These are phyloP conservation scores for Prototheca wickerhamii DNA, from an alignment of 163 green algal species.

Conservation along the genomic window DNA sequence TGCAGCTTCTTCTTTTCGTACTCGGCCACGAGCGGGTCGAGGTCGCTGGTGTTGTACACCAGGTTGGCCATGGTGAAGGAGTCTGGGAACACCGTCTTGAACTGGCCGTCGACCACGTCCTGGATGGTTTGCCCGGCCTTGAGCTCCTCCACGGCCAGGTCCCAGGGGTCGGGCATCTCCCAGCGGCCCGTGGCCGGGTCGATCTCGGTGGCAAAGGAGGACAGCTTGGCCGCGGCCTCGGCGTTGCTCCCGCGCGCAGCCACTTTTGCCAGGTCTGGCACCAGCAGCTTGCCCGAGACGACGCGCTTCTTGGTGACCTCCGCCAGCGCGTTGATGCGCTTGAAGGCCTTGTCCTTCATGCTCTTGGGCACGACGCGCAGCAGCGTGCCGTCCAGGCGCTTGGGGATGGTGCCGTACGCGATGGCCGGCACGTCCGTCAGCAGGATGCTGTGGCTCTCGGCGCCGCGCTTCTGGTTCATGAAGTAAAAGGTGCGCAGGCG, in stretches of 20 bases:
- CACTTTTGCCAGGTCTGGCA: neutral
- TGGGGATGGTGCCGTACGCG: conserved; percentile 19
- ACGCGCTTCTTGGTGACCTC: too few species aligned
- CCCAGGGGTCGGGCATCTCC: conserved; percentile 32
- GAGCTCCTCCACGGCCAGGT: conserved; percentile 13
- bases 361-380: conserved; percentile 20
- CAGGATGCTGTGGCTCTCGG: conserved; percentile 47
- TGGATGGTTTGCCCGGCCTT: neutral
- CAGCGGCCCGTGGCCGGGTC: conserved; percentile 7
- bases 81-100: too few species aligned
- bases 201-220: neutral
- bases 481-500: conserved; percentile 46
- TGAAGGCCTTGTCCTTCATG: conserved; percentile 12
- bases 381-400: conserved; percentile 15
- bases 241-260: neutral
- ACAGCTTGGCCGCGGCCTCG: neutral
- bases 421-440: conserved; percentile 45
- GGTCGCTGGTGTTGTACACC: conserved; percentile 19
- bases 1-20: conserved; percentile 24
- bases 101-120: too few species aligned
- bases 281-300: neutral
- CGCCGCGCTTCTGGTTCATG: conserved; percentile 28
- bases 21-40: conserved; percentile 24
- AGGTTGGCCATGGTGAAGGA: conserved; percentile 5
- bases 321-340: conserved; percentile 2